These are phyloP conservation scores for Aspergillus puulaauensis DNA, from an alignment of 2,329 filamentous ascomycete genomes.

Conservation along the genomic window DNA sequence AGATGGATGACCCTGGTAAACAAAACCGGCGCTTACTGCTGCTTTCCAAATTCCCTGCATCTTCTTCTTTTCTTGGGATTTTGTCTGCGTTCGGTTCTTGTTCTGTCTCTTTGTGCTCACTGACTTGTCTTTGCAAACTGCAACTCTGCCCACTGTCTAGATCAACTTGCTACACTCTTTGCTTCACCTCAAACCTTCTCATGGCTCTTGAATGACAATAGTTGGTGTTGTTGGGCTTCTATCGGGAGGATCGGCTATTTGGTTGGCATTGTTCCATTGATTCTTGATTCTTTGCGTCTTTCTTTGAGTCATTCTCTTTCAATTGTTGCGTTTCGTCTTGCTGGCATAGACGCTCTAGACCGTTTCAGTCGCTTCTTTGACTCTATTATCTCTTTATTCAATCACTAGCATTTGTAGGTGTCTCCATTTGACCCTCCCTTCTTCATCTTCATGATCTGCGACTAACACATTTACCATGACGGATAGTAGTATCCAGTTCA, in stretches of 20 bases:
- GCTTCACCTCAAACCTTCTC: neutral
- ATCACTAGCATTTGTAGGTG: conserved; percentile 1
- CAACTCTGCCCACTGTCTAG: neutral
- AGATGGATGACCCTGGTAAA: neutral
- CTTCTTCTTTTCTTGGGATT: neutral
- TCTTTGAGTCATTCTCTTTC: conserved; percentile 6
- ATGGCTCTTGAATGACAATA: conserved; percentile 9
- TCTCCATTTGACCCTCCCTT: neutral
- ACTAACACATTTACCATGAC: neutral
- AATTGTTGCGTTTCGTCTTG: neutral
- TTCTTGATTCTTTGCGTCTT: conserved; percentile 8
- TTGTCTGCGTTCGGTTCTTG: neutral
- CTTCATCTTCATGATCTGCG: neutral
- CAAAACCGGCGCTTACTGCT: conserved; percentile 9
- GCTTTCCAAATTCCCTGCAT: neutral
- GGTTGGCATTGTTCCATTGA: conserved; percentile 12
- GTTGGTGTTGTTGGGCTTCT: neutral
- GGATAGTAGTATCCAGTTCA: conserved; percentile 10
- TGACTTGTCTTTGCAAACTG: neutral
- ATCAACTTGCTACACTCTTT: neutral
- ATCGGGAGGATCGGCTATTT: neutral
- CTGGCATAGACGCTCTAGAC: conserved; percentile 5
- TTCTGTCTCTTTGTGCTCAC: conserved; percentile 1
- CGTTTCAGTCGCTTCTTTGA: conserved; percentile 2
- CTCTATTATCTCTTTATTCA: neutral